Percentiles rank a stretch among this genome's conserved stretches.
Conservation (phyloP, 73 alveolate species). For the Diophrys appendiculata region DNA sequence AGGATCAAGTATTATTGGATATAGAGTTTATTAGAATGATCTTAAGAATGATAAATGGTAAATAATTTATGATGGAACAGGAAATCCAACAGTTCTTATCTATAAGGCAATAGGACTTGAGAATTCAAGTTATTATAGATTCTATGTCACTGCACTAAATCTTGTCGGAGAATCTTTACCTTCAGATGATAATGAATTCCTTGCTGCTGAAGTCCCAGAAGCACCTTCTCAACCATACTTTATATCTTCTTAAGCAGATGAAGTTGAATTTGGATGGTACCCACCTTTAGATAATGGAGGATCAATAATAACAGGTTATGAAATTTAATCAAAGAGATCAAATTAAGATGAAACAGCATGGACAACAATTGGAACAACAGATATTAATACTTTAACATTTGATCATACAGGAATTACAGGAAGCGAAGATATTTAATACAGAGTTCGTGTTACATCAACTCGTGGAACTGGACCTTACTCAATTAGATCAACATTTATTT, state of each 20-base stretch:
- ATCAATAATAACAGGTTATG: constrained; percentile 47
- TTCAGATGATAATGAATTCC: constrained; percentile 12
- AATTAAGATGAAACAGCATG: constrained; percentile 42
- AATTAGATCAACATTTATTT: constrained; percentile 51
- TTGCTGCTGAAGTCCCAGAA: constrained; percentile 58
- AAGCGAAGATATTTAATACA: constrained; percentile 62
- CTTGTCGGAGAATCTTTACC: constrained; percentile 49
- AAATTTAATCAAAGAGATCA: constrained; percentile 39
- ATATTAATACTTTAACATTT: constrained; percentile 36
- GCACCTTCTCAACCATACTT: constrained; percentile 57
- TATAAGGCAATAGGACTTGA: constrained; percentile 16
- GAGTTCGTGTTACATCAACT: constrained; percentile 46
- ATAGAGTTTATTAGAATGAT: constrained; percentile 59
- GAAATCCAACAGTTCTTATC: constrained; percentile 26
- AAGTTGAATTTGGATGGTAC: constrained; percentile 57
- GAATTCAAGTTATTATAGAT: constrained; percentile 34
- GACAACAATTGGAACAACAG: constrained; percentile 36
- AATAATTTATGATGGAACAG: constrained; percentile 56
- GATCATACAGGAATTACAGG: constrained; percentile 46
- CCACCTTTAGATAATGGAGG: constrained; percentile 58
- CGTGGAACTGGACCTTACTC: constrained; percentile 56
- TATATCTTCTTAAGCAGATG: constrained; percentile 37
- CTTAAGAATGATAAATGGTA: constrained; percentile 19
- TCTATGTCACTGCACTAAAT: constrained; percentile 48
- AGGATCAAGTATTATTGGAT: constrained; percentile 50